Evolutionary conservation across 2,329 filamentous ascomycete species (phyloP).

Genomic region (Penicillium expansum): DNA sequence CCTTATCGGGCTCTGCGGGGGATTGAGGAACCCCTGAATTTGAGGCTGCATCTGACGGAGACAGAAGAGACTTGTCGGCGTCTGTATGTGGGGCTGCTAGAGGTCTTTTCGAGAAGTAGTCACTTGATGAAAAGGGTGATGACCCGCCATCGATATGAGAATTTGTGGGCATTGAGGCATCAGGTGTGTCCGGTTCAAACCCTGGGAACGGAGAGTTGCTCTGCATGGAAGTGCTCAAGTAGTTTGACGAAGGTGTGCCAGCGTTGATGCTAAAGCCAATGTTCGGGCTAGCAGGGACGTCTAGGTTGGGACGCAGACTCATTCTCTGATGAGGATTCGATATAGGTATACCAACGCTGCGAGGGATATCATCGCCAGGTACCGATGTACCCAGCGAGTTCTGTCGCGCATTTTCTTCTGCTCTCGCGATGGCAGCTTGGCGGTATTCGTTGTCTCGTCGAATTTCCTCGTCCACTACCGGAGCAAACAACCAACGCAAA

Average conservation of each 20-base stretch:
- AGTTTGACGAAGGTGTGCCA: slow-evolving; percentile 46
- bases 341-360: slow-evolving; percentile 29
- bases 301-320: slow-evolving; percentile 62
- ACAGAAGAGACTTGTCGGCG: slow-evolving; percentile 50
- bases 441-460: slow-evolving; percentile 73
- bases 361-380: slow-evolving; percentile 51
- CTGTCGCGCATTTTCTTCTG: slow-evolving; percentile 58
- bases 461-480: slow-evolving; percentile 86
- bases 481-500: slow-evolving; percentile 83
- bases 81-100: slow-evolving; percentile 41
- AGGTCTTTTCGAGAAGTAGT: slow-evolving; percentile 71
- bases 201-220: slow-evolving; percentile 31
- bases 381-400: slow-evolving; percentile 58
- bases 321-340: slow-evolving; percentile 40
- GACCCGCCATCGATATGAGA: slow-evolving; percentile 47
- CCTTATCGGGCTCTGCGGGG: slow-evolving; percentile 57
- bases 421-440: slow-evolving; percentile 62
- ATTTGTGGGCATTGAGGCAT: slow-evolving; percentile 49
- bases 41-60: slow-evolving; percentile 44
- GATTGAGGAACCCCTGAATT: slow-evolving; percentile 48
- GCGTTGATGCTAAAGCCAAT: slow-evolving; percentile 76
- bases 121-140: slow-evolving; percentile 56
- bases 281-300: slow-evolving; percentile 57
- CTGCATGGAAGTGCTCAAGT: slow-evolving; percentile 30
- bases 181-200: slow-evolving; percentile 30